Conservation (phyloP, 345 rosid genomes). For the Camelina sativa region DNA sequence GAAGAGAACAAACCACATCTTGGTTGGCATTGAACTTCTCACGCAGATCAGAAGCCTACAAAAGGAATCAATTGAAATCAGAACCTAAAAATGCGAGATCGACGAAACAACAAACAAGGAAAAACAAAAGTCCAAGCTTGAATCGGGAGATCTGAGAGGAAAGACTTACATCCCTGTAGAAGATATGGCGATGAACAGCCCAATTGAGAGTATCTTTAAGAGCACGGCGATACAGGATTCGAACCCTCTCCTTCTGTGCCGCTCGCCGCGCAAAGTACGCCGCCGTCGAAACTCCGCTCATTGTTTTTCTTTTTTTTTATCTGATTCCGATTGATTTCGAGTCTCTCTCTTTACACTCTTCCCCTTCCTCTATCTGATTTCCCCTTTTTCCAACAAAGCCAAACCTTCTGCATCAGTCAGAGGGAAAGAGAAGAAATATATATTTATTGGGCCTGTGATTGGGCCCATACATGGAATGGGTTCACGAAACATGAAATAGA, state of each 20-base stretch:
- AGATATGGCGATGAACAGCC: conserved; percentile 98
- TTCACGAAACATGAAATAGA: too few species aligned
- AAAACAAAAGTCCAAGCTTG: background rate
- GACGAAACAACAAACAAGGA: background rate
- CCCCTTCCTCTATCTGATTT: conserved; percentile 7
- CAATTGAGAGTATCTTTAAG: conserved; percentile 93
- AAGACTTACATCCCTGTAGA: conserved; percentile 69
- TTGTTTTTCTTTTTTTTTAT: conserved; percentile 11
- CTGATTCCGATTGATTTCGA: conserved; percentile 33
- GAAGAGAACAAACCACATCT: conserved; percentile 67
- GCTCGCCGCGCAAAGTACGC: conserved; percentile 85
- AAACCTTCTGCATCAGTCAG: background rate
- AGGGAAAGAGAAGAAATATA: background rate
- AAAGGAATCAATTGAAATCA: background rate
- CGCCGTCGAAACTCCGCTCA: conserved; percentile 71
- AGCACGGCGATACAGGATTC: conserved; percentile 94
- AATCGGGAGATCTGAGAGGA: conserved; percentile 31
- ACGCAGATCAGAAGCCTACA: conserved; percentile 80
- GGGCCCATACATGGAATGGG: background rate
- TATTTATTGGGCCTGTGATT: background rate
- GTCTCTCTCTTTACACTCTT: conserved; percentile 31
- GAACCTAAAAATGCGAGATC: conserved; percentile 15
- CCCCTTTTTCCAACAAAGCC: background rate
- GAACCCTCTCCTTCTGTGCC: conserved; percentile 86
- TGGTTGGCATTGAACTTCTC: conserved; percentile 83